These are phyloP conservation scores for Globisporangium sylvaticum DNA, from an alignment of 352 stramenopile species.

Conservation along the genomic window DNA sequence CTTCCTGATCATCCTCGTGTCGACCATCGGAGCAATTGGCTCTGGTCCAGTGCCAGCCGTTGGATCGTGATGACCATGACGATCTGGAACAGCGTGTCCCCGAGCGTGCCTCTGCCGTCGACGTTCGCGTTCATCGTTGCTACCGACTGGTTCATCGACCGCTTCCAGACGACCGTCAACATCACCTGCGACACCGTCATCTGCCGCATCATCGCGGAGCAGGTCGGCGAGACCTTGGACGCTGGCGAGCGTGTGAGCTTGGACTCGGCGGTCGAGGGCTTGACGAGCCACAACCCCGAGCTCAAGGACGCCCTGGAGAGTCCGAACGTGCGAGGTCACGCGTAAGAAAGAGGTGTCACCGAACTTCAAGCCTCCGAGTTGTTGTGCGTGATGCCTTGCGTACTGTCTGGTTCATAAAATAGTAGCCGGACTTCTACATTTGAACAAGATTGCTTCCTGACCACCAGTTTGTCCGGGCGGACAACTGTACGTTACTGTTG, in stretches of 20 bases:
- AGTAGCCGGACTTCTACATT: too few relatives aligned
- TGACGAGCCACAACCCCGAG: conserved; percentile 11
- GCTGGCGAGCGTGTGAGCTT: not conserved
- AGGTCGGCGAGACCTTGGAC: conserved; percentile 8
- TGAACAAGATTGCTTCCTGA: too few relatives aligned
- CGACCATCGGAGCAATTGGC: conserved; percentile 22
- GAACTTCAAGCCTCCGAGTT: too few relatives aligned
- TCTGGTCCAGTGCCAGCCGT: conserved; percentile 20
- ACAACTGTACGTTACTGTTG: too few relatives aligned
- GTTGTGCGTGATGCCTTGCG: too few relatives aligned
- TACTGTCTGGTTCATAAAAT: too few relatives aligned
- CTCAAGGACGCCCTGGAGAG: conserved; percentile 11
- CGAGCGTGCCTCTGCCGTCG: conserved; percentile 28
- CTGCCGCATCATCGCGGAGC: conserved; percentile 47
- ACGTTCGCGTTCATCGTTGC: conserved; percentile 55
- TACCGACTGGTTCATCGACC: conserved; percentile 60
- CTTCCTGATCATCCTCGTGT: conserved; percentile 24
- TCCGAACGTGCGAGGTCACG: too few relatives aligned
- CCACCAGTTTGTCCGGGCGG: too few relatives aligned
- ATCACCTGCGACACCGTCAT: conserved; percentile 59
- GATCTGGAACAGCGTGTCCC: conserved; percentile 27
- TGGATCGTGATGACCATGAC: conserved; percentile 27
- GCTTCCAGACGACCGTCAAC: conserved; percentile 51
- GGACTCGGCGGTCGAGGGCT: not conserved
- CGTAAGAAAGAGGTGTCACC: too few relatives aligned